Base-by-base conservation (phyloP, 345 rosid genomes). In the Citrus hindsii region DNA sequence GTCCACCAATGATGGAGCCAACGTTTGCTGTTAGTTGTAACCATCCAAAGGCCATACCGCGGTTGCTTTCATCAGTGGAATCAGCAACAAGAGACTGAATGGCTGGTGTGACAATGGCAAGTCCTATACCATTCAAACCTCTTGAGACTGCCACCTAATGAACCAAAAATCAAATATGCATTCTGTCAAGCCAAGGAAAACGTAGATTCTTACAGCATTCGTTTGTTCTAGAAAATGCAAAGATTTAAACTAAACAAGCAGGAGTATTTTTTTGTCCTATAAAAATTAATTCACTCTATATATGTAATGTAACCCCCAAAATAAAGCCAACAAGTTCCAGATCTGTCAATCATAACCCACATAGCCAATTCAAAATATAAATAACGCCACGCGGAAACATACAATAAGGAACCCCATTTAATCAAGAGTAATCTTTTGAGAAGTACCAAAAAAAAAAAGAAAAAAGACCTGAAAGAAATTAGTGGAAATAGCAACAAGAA, bases 1-100 rank as follows among this genome's bases (percentile, higher is more conserved):
- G 78, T 28, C 84, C 80, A 22, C 97, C 96, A 2, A 91, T 69
- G 42, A 91, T 89, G 64, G 94, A 84, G 72, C 96, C 96, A 1
- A 91, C 2, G 79, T 82, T 89, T 72, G 86, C 87, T 0, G 93
- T 88, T 4, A 92, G 80, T 61, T 89, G 90, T 37, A 92, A 83
- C 96, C 97, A 94, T 73, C 98, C 96, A 46, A 94, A 92, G 0
- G 98, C 93, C 78, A 67, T 65, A 2, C 98, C 98, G 1, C 93
- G 92, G 82, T 91, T 91, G 86, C 83, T 82, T 5, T 94, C 97
- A 38, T 92, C 87, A 0, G 98, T 92, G 51, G 94, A 90, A 79
- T 94, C 97, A 27, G 94, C 98, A 1, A 91, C 89, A 56, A 90
- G 86, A 16, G 94, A 91, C 73, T 84, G 85, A 58, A 90, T 87